A percentile compares a stretch with the other conserved stretches of the same genome.
Evolutionary conservation across 495 filamentous ascomycete species (phyloP).

Genomic region (Aspergillus baeticus): DNA sequence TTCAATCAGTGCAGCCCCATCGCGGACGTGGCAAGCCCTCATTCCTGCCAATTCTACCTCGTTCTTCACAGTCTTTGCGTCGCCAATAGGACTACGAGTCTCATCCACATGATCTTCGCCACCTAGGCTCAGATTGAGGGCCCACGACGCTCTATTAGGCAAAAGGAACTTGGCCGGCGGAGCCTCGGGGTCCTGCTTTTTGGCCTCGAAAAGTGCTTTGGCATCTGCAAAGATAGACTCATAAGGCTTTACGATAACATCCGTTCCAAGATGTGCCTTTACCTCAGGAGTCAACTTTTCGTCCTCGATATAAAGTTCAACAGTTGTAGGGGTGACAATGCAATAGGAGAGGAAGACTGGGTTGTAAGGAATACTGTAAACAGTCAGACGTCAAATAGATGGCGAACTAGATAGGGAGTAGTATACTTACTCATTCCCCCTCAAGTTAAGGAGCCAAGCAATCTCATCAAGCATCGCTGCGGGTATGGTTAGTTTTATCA

Average conservation of each 20-base stretch:
- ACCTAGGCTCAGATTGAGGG: constrained; percentile 80
- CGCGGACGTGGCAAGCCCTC: constrained; percentile 89
- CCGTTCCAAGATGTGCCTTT: constrained; percentile 66
- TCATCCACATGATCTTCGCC: constrained; percentile 89
- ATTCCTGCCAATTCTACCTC: constrained; percentile 88
- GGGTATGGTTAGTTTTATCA: constrained; percentile 19
- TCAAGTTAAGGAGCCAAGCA: constrained; percentile 96
- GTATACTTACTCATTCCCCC: constrained; percentile 76
- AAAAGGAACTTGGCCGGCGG: constrained; percentile 69
- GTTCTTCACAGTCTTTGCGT: constrained; percentile 98
- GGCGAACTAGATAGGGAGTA: not conserved
- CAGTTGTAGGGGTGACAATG: constrained; percentile 75
- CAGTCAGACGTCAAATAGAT: not conserved
- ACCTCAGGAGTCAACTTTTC: constrained; percentile 72
- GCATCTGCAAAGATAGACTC: constrained; percentile 78
- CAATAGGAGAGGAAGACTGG: constrained; percentile 99
- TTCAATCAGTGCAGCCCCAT: constrained; percentile 87
- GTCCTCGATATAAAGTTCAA: constrained; percentile 81
- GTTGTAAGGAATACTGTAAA: constrained; percentile 86
- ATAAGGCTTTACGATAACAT: constrained; percentile 81
- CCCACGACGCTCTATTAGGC: constrained; percentile 92
- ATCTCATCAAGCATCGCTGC: constrained; percentile 90
- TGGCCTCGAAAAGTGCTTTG: constrained; percentile 52
- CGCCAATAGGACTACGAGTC: constrained; percentile 80
- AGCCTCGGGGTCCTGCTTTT: constrained; percentile 36